These are phyloP conservation scores for Fonsecaea nubica DNA, from an alignment of 2,329 filamentous ascomycete genomes.

Conservation along the genomic window DNA sequence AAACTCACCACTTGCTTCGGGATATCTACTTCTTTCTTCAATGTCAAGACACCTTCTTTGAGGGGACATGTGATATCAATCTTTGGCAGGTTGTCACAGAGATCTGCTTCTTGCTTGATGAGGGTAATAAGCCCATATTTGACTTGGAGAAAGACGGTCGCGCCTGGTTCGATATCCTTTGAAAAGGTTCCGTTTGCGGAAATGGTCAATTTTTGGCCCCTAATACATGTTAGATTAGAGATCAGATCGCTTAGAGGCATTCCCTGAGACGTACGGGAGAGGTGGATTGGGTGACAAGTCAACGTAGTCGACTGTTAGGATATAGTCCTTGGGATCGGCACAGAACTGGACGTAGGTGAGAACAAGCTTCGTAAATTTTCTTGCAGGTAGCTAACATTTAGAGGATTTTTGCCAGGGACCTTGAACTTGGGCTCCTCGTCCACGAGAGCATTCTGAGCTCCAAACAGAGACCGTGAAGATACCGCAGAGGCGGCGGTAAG, in stretches of 20 bases:
- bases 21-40: slow-evolving; percentile 83
- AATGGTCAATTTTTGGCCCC: slow-evolving; percentile 79
- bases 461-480: slow-evolving; percentile 51
- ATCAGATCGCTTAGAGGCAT: not conserved
- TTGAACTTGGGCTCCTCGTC: slow-evolving; percentile 60
- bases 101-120: slow-evolving; percentile 77
- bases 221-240: slow-evolving; percentile 48
- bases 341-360: slow-evolving; percentile 63
- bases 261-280: slow-evolving; percentile 68
- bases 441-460: slow-evolving; percentile 61
- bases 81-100: slow-evolving; percentile 73
- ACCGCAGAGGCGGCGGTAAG: slow-evolving; percentile 53
- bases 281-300: slow-evolving; percentile 88
- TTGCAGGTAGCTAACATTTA: slow-evolving; percentile 54
- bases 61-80: slow-evolving; percentile 90
- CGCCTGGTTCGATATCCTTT: slow-evolving; percentile 75
- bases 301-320: slow-evolving; percentile 78
- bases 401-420: slow-evolving; percentile 84
- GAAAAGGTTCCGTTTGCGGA: slow-evolving; percentile 77
- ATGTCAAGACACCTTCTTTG: slow-evolving; percentile 73
- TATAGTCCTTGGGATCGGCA: slow-evolving; percentile 69
- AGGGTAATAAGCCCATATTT: slow-evolving; percentile 94
- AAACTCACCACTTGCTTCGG: slow-evolving; percentile 70
- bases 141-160: slow-evolving; percentile 81
- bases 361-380: not conserved